Conservation (phyloP, 345 rosid genomes). For the Theobroma cacao region DNA sequence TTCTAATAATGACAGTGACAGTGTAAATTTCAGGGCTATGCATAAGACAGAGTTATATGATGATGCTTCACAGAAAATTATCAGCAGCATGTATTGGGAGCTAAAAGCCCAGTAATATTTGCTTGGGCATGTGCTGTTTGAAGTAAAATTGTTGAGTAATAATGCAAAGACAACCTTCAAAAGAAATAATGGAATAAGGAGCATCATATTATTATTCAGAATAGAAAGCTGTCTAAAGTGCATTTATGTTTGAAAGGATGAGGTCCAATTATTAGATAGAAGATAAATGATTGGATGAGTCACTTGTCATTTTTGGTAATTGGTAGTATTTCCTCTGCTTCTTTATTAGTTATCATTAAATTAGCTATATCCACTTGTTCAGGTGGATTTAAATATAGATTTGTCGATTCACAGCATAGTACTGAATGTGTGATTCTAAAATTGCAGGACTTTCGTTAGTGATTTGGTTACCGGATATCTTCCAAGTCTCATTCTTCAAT, state of each 20-base stretch:
- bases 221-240: neutral
- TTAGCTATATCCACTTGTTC: neutral
- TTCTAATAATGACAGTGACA: neutral
- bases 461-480: conserved; percentile 87
- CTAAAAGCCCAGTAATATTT: neutral
- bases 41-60: neutral
- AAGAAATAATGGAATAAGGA: neutral
- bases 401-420: neutral
- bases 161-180: neutral
- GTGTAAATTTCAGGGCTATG: neutral
- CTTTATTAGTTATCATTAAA: neutral
- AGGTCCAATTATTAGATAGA: neutral
- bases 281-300: neutral
- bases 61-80: neutral
- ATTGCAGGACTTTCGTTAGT: conserved; percentile 66
- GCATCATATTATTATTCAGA: neutral
- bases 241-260: neutral
- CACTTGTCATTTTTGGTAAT: neutral
- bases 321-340: neutral
- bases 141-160: neutral
- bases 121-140: neutral
- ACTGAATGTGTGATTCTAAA: conserved; percentile 19
- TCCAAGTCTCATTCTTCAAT: conserved; percentile 76
- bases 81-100: neutral
- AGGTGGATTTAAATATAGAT: neutral